Percentiles rank a stretch among this genome's conserved stretches.
Evolutionary conservation across 768 basidiomycete species (phyloP).

Genomic region (Suillus brevipes): DNA sequence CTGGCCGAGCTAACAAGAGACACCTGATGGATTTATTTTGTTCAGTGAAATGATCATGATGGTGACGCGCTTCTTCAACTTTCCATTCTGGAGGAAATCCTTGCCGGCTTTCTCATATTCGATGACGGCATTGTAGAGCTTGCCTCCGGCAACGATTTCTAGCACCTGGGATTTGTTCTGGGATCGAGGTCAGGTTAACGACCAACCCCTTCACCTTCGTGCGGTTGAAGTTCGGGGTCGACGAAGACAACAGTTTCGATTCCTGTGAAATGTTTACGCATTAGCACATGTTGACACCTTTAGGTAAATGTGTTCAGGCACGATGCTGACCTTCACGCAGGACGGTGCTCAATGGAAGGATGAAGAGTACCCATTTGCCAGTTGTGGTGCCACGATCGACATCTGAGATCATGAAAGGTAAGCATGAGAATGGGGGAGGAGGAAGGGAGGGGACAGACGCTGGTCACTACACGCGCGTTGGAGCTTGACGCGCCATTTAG

Average conservation of each 20-base stretch:
- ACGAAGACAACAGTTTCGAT: constrained; percentile 94
- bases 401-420: constrained; percentile 29
- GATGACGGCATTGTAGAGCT: constrained; percentile 91
- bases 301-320: background rate
- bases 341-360: constrained; percentile 89
- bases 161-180: constrained; percentile 84
- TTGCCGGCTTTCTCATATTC: constrained; percentile 88
- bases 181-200: constrained; percentile 81
- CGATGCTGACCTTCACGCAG: constrained; percentile 73
- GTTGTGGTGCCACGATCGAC: constrained; percentile 50
- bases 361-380: constrained; percentile 85
- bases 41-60: constrained; percentile 94
- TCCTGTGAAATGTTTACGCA: constrained; percentile 40
- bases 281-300: no score
- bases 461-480: constrained; percentile 68
- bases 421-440: background rate
- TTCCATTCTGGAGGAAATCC: constrained; percentile 74
- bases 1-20: background rate
- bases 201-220: constrained; percentile 89
- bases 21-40: constrained; percentile 78
- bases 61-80: constrained; percentile 84
- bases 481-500: constrained; percentile 94
- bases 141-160: constrained; percentile 88
- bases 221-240: constrained; percentile 80
- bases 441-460: constrained; percentile 35